These are phyloP conservation scores for Botryobasidium botryosum DNA, from an alignment of 768 basidiomycete species.

Conservation along the genomic window DNA sequence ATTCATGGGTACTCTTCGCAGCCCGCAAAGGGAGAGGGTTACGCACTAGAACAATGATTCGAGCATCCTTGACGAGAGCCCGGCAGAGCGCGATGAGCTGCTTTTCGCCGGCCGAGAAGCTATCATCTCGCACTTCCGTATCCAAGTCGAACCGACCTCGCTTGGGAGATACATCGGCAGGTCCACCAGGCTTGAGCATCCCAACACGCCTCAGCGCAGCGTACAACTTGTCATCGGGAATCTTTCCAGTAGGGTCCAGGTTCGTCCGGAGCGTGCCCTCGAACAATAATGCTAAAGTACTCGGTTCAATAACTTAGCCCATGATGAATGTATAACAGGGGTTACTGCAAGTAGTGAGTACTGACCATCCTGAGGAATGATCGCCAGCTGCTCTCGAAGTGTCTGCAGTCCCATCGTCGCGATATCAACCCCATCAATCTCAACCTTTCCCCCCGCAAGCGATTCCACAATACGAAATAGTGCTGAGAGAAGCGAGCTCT, in stretches of 20 bases:
- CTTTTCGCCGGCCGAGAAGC: slow-evolving; percentile 26
- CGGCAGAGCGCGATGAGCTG: slow-evolving; percentile 11
- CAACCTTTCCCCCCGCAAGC: slow-evolving; percentile 20
- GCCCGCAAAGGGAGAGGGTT: too few species aligned
- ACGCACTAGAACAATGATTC: slow-evolving; percentile 3
- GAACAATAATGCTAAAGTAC: slow-evolving; percentile 25
- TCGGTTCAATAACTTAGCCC: not conserved
- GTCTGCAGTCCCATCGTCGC: slow-evolving; percentile 24
- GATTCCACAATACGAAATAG: slow-evolving; percentile 22
- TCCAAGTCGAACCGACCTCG: slow-evolving; percentile 33
- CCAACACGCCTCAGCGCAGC: too few species aligned
- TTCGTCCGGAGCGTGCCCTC: slow-evolving; percentile 69
- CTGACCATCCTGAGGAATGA: slow-evolving; percentile 18
- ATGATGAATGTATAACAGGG: not conserved
- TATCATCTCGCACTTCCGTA: too few species aligned
- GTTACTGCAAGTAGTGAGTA: not conserved
- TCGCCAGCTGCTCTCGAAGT: slow-evolving; percentile 16
- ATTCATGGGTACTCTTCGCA: too few species aligned
- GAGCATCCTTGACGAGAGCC: slow-evolving; percentile 8
- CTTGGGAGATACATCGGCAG: slow-evolving; percentile 34
- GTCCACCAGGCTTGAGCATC: slow-evolving; percentile 64
- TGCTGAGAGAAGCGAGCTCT: slow-evolving; percentile 22
- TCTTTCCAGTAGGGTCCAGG: slow-evolving; percentile 80
- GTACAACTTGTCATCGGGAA: too few species aligned
- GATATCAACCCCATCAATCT: slow-evolving; percentile 27